Percentiles rank a stretch among this genome's conserved stretches.
These are phyloP conservation scores for Aspergillus nanangensis DNA, from an alignment of 495 filamentous ascomycete species.

Conservation along the genomic window DNA sequence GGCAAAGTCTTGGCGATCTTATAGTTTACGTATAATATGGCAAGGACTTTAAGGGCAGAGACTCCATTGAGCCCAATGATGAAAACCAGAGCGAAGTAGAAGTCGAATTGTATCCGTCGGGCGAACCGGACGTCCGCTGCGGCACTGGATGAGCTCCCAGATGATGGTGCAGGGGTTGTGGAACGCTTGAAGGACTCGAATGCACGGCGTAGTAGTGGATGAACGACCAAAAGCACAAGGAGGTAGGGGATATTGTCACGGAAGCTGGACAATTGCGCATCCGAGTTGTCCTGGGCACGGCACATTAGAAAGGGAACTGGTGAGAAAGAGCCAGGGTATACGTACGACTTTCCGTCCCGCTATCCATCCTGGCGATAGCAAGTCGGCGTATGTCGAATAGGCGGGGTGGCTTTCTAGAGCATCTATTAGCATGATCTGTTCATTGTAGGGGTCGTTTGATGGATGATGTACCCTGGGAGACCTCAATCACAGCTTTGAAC, in stretches of 20 bases:
- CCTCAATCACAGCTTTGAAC: constrained; percentile 82
- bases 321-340: neutral
- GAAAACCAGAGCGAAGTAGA: constrained; percentile 74
- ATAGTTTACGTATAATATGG: constrained; percentile 80
- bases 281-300: constrained; percentile 70
- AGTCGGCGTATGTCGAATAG: constrained; percentile 66
- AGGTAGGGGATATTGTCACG: constrained; percentile 84
- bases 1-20: constrained; percentile 67
- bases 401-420: constrained; percentile 71
- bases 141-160: constrained; percentile 1
- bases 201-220: constrained; percentile 69
- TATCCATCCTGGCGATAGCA: constrained; percentile 85
- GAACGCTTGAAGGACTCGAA: constrained; percentile 49
- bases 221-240: constrained; percentile 61
- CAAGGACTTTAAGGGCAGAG: constrained; percentile 74
- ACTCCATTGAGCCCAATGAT: constrained; percentile 77
- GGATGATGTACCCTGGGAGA: constrained; percentile 72
- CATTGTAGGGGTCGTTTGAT: neutral
- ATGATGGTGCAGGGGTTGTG: neutral
- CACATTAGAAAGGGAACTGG: neutral
- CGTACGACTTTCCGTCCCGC: constrained; percentile 86
- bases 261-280: constrained; percentile 83
- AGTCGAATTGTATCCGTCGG: constrained; percentile 81
- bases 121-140: constrained; percentile 62
- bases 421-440: constrained; percentile 12